Evolutionary conservation across 2,329 filamentous ascomycete species (phyloP).

Genomic region (Diaporthe citri): DNA sequence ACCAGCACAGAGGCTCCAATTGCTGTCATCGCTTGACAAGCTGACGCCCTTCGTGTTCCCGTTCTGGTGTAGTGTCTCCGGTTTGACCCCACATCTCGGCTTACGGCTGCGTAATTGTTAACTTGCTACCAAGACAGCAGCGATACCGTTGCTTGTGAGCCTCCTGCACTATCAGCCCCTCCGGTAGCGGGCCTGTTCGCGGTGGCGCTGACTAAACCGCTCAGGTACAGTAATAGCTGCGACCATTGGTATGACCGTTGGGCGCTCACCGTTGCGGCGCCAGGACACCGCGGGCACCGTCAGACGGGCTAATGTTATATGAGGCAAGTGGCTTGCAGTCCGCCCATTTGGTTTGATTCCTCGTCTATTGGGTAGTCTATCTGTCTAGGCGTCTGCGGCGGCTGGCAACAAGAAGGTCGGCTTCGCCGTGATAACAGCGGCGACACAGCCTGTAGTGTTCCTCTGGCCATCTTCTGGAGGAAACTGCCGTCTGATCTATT

Average conservation of each 20-base stretch:
- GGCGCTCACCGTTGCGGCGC: slow-evolving; percentile 5
- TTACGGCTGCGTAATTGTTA: slow-evolving; percentile 16
- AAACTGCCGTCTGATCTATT: slow-evolving; percentile 6
- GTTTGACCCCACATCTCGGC: slow-evolving; percentile 30
- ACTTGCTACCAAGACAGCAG: slow-evolving; percentile 17
- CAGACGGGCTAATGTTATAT: slow-evolving; percentile 30
- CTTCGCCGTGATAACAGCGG: background rate
- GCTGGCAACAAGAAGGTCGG: background rate
- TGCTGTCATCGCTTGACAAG: slow-evolving; percentile 33
- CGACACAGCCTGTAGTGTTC: background rate
- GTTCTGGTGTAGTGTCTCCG: slow-evolving; percentile 27
- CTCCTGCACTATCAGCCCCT: slow-evolving; percentile 12
- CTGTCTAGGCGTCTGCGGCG: background rate
- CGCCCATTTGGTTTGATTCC: background rate
- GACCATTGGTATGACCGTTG: background rate
- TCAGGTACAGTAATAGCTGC: background rate
- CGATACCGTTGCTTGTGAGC: background rate
- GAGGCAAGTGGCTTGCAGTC: slow-evolving; percentile 4
- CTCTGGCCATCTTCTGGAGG: background rate
- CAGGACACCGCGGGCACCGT: slow-evolving; percentile 22
- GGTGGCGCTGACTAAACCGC: slow-evolving; percentile 24
- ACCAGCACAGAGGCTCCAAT: slow-evolving; percentile 5
- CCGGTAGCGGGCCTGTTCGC: slow-evolving; percentile 30
- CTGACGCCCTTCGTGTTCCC: slow-evolving; percentile 31
- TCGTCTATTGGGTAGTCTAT: slow-evolving; percentile 8